Evolutionary conservation across 2,329 filamentous ascomycete genomes (phyloP).

Genomic region (Aureobasidium sp.): DNA sequence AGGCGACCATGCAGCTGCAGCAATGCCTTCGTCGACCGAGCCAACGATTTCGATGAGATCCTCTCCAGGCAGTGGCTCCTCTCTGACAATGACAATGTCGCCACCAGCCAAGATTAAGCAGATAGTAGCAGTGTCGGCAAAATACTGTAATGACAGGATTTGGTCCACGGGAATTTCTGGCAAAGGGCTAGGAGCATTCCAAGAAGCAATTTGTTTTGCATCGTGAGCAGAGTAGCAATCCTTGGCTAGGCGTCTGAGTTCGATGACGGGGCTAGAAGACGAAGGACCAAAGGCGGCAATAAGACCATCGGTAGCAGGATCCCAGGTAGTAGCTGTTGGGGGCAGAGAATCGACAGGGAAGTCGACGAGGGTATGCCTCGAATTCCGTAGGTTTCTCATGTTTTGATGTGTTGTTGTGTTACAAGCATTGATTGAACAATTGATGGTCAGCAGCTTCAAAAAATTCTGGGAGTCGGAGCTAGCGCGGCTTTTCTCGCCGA

Average conservation of each 20-base stretch:
- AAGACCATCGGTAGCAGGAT: slow-evolving; percentile 67
- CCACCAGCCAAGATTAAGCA: slow-evolving; percentile 83
- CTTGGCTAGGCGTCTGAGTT: slow-evolving; percentile 54
- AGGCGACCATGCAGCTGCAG: slow-evolving; percentile 84
- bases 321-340: slow-evolving; percentile 78
- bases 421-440: slow-evolving; percentile 18
- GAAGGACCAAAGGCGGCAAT: slow-evolving; percentile 82
- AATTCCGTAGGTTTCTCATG: slow-evolving; percentile 86
- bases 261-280: slow-evolving; percentile 60
- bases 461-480: slow-evolving; percentile 16
- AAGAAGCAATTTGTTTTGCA: slow-evolving; percentile 60
- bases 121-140: slow-evolving; percentile 68
- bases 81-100: slow-evolving; percentile 79
- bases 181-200: slow-evolving; percentile 78
- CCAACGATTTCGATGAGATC: slow-evolving; percentile 92
- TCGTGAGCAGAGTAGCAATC: slow-evolving; percentile 36
- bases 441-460: slow-evolving; percentile 19
- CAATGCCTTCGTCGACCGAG: slow-evolving; percentile 86
- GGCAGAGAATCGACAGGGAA: slow-evolving; percentile 49
- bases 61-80: slow-evolving; percentile 58
- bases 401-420: slow-evolving; percentile 23
- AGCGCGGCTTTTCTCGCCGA: slow-evolving; percentile 16
- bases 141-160: slow-evolving; percentile 75
- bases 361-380: slow-evolving; percentile 61
- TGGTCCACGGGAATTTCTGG: slow-evolving; percentile 64